phyloP scores from a whole-genome alignment of 805 yeast species.

The Vanderwaltozyma polyspora region DNA sequence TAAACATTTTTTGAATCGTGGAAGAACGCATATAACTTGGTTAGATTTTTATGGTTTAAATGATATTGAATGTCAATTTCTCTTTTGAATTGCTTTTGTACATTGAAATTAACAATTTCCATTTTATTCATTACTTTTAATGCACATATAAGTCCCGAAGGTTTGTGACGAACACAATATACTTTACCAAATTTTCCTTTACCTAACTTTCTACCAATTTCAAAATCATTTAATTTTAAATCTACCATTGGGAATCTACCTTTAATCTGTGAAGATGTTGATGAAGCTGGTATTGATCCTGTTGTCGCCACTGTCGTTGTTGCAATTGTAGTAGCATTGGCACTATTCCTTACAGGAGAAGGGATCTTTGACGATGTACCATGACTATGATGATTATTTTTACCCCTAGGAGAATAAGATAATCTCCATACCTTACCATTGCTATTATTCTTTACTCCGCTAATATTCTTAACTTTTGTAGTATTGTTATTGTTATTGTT shows the following conservation, averaged over 20 bases:
- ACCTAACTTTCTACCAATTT: constrained; percentile 77
- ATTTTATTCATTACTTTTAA: constrained; percentile 81
- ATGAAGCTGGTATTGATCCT: constrained; percentile 3
- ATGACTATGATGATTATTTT: background rate
- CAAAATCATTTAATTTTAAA: constrained; percentile 46
- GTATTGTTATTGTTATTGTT: background rate
- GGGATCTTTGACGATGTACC: constrained; percentile 1
- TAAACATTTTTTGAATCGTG: constrained; percentile 73
- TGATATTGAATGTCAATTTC: constrained; percentile 86
- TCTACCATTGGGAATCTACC: constrained; percentile 2
- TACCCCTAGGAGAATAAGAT: constrained; percentile 7
- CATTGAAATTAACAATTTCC: constrained; percentile 62
- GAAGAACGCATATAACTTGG: constrained; percentile 78
- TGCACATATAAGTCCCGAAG: constrained; percentile 75
- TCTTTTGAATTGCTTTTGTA: constrained; percentile 76
- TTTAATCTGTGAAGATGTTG: no score
- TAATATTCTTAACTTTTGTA: no score
- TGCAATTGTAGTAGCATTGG: background rate
- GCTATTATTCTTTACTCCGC: background rate
- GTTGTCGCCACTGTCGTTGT: constrained; percentile 3
- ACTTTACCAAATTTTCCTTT: constrained; percentile 92
- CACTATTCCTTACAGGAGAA: constrained; percentile 1
- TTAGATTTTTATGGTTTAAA: constrained; percentile 65
- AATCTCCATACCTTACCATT: constrained; percentile 10
- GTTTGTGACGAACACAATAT: constrained; percentile 71